Base-by-base conservation (phyloP, 208 protist species). In the Trypanosoma grayi region DNA sequence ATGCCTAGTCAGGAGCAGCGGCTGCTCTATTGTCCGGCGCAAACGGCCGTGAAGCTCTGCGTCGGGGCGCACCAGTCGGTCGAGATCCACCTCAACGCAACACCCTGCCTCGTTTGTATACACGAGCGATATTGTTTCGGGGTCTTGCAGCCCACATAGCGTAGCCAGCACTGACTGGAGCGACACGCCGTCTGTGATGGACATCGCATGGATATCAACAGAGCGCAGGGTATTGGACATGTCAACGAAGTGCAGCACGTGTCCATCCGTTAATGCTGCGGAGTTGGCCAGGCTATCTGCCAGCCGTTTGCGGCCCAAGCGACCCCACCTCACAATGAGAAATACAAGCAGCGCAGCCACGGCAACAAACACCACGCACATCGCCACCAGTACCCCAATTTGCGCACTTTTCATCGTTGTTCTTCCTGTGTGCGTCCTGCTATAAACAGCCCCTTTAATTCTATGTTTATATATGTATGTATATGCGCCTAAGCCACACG, bases 161-260 rank as follows among this genome's bases (percentile, higher is more conserved):
- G 13, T 20, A 9, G 73, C 59, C 16, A 85, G 39, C 39, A 45
- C 40, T 5, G 25, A 31, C 51, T 66, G 60, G 28, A 85, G 59
- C 13, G 55, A 65, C 34, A 11, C 27, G 20, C 66, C 74, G 30
- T 65, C 50, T 1, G 22, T 66, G 30, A 81, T 69, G 30, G 16
- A 4, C 59, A 57, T 62, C 41, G 46, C 68, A 11, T 72, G 64
- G 37, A 90, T 68, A 54, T 87, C 60, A 4, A 90, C 10, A 44
- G 63, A 57, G 6, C 66, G 60, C 34, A 73, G 60, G 24, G 66
- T 64, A 0, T 55, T 65, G 27, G 70, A 46, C 10, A 79, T 59
- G 40, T 90, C 79, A n/a, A 86, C 37, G 53, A 83, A 87, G 55
- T 85, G 75, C 7, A 90, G 48, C 24, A 73, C 22, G 39, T 70